Conservation (phyloP, 208 protist genomes). For the Trypanosoma conorhini region DNA sequence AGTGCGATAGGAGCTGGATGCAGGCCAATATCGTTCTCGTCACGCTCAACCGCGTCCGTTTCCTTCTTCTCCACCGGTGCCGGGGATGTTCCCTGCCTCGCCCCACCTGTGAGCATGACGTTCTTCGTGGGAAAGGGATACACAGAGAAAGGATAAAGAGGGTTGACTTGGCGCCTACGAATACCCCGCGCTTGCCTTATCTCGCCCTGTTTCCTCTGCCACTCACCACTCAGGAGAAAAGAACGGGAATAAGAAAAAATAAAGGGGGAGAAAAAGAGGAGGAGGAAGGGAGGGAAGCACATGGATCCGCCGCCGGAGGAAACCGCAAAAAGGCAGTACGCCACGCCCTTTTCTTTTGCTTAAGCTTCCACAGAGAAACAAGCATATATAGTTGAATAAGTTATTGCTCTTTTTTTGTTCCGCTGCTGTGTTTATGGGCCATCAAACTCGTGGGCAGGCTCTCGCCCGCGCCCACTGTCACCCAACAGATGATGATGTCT, state of each 20-base stretch:
- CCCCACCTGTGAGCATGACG: neutral
- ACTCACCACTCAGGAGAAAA: neutral
- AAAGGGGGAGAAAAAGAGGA: neutral
- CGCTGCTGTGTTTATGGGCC: neutral
- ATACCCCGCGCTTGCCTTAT: too few species aligned
- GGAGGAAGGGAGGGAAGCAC: neutral
- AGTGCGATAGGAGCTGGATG: conserved; percentile 11
- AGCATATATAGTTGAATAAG: neutral
- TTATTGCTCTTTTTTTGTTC: neutral
- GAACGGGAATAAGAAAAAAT: neutral
- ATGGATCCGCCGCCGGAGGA: neutral
- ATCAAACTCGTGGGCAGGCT: too few species aligned
- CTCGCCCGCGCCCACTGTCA: too few species aligned
- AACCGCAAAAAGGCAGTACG: too few species aligned
- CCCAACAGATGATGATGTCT: too few species aligned
- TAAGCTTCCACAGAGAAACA: neutral
- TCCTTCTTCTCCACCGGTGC: neutral
- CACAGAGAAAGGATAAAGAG: too few species aligned
- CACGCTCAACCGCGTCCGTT: neutral
- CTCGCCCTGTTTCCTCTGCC: too few species aligned
- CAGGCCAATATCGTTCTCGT: conserved; percentile 24
- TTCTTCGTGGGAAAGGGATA: neutral
- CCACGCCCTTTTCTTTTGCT: neutral
- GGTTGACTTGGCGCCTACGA: too few species aligned
- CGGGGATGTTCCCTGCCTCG: neutral